Evolutionary conservation across 352 stramenopile genomes (phyloP), one percentile per base, ranked within the genome.

Genomic region (Pythium periplocum): DNA sequence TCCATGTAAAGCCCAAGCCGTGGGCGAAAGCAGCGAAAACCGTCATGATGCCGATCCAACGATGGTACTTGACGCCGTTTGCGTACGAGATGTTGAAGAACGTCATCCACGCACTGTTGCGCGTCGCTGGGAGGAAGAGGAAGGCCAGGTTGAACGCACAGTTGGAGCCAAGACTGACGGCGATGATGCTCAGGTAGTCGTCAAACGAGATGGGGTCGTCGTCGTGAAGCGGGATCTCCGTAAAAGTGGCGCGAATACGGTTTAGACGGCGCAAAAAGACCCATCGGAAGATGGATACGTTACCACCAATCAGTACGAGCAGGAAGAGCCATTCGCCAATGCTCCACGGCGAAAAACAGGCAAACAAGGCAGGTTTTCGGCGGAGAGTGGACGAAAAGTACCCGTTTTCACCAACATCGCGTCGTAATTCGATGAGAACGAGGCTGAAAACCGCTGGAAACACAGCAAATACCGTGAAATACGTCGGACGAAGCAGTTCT

Each of bases 91-190:
- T 62, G 43, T 57, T 59, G 30, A 78, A 35, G 43, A 71, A 73
- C 32, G 70, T 66, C 61, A 78, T 75, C 68, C 68, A 81, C 6
- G 59, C 62, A 17, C 64, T 57, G 46, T 64, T 69, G n/a, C 65
- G 61, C 12, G 71, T 76, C 31, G 65, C 51, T 4, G 69, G 69
- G 0, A 78, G 32, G 17, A 74, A 66, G 10, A 81, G 46, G 42
- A 77, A 81, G 32, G 58, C 65, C 51, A 80, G 49, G 59, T 80
- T 80, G 67, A 69, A 75, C 9, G 75, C 42, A 41, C 59, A 64
- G 6, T 45, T 60, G 48, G 62, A 77, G 30, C 58, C 71, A 7
- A 76, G 43, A 36, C 48, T 52, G 32, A 69, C 41, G 0, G 36
- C 61, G 10, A 65, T 48, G 17, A 39, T 48, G 30, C 64, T 53